Base-by-base conservation (phyloP, 2,329 filamentous ascomycete genomes). In the Aspergillus sergii region DNA sequence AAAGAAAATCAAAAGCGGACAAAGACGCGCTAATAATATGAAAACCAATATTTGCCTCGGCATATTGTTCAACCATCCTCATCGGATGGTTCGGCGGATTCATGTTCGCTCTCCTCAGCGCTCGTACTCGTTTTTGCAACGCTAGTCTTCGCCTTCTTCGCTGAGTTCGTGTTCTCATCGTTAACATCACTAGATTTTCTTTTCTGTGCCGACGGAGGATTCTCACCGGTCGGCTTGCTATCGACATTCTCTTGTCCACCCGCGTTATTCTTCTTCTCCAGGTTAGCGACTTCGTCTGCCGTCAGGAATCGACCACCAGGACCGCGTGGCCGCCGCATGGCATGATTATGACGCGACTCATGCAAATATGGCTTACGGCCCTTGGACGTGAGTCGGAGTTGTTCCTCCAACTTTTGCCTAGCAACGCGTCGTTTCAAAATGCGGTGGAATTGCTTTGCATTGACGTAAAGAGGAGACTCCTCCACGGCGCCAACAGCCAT, bases 401-500 rank as follows among this genome's bases (percentile, higher is more conserved):
- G 92, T 77, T 99, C 95, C 77, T 99, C 95, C 19, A 99, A 84
- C 76, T 92, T 93, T 78, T 98, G 95, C 39, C 95, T 88, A 8
- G 95, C 95, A 67, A 98, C 93, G 63, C 95, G 88, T 62, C 95
- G 88, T 83, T 99, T 98, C 60, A 99, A 81, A 56, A 99, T 99
- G 30, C 95, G 91, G 76, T 99, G 95, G 71, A 99, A 99, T 74
- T 99, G 95, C 78, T 99, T 99, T 6, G 95, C 95, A 73, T 99
- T 99, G 73, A 99, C 95, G 71, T 99, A 99, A 1, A 99, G 83
- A 0, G 95, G 95, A 0, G 94, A 94, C 75, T 99, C 95, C 76
- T 98, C 95, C 4, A 89, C 88, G 16, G 86, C 86, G 16, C 85
- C 84, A 9, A 90, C 83, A 1, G 91, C 86, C 71, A 95, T 88